Evolutionary conservation across 148 eudicot species (phyloP), one percentile per base, ranked within the genome.

Genomic region (Suaeda aralocaspica): DNA sequence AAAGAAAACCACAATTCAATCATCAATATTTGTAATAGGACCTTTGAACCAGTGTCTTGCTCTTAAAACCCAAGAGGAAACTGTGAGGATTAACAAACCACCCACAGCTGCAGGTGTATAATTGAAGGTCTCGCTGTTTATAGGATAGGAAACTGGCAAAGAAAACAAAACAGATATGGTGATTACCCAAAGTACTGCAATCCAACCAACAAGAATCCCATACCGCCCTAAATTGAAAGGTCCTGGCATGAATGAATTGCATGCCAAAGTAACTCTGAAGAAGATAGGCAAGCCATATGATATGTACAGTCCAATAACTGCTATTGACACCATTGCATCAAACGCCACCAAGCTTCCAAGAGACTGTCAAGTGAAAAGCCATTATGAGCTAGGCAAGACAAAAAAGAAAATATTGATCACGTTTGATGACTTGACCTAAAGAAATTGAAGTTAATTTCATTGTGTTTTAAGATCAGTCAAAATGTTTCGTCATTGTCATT

Each of bases 71-170:
- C 97, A 94, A n/a, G 84, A 79, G 44, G 81, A 77, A 45, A 86
- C 80, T 0, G 76, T 79, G 53, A 91, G 71, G 28, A 89, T 18
- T 41, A 94, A 70, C 0, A 94, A 83, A 36, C 97, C 96, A 9
- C 91, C 97, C 26, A 94, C 97, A 24, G 99, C 97, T 50, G 89
- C 96, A 31, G 99, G 99, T 1, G 99, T 94, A 76, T 94, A 94
- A 78, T 91, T 94, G 49, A 94, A 86, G 7, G 91, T 94, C 73
- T 86, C 79, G 12, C 70, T 64, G 3, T 81, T 89, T 6, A 94
- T 56, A 7, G 99, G 99, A 73, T 91, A 94, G 8, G 91, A 70
- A 41, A 94, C 96, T 0, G 99, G 99, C 60, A 94, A 78, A 7
- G 99, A 94, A 73, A 94, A 94, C 41, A 91, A 86, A 33, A 94